Evolutionary conservation across 768 basidiomycete genomes (phyloP).

Genomic region (Pleurotus citrinopileatus): DNA sequence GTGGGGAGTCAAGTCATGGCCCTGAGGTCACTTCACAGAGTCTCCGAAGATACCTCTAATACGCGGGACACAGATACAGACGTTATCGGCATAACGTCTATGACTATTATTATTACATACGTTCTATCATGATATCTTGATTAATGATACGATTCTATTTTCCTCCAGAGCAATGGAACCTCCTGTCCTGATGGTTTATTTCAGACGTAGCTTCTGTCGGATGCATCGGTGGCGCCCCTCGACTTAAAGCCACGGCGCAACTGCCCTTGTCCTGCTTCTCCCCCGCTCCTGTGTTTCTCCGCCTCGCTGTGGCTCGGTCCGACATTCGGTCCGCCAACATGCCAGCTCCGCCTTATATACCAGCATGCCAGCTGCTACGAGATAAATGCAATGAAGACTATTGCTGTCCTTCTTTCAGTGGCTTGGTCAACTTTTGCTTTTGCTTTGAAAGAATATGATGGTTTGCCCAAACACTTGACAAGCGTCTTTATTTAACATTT

Average conservation of each 20-base stretch:
- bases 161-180: too few species aligned
- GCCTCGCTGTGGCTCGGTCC: neutral
- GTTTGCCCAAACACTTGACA: neutral
- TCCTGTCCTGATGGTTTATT: too few species aligned
- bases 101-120: too few species aligned
- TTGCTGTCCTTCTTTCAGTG: neutral
- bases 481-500: neutral
- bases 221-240: too few species aligned
- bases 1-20: constrained; percentile 55
- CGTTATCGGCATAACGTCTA: too few species aligned
- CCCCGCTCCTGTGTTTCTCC: neutral
- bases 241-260: too few species aligned
- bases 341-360: neutral
- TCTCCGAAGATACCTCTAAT: too few species aligned
- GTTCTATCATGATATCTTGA: too few species aligned
- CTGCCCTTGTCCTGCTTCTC: neutral
- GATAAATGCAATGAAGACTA: constrained; percentile 1
- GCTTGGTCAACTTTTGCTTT: neutral
- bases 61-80: too few species aligned
- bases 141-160: too few species aligned
- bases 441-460: neutral
- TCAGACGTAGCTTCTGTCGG: too few species aligned
- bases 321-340: constrained; percentile 2
- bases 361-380: too few species aligned
- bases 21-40: neutral